These are phyloP conservation scores for Chaetomium fimeti DNA, from an alignment of 495 filamentous ascomycete genomes.

Conservation along the genomic window DNA sequence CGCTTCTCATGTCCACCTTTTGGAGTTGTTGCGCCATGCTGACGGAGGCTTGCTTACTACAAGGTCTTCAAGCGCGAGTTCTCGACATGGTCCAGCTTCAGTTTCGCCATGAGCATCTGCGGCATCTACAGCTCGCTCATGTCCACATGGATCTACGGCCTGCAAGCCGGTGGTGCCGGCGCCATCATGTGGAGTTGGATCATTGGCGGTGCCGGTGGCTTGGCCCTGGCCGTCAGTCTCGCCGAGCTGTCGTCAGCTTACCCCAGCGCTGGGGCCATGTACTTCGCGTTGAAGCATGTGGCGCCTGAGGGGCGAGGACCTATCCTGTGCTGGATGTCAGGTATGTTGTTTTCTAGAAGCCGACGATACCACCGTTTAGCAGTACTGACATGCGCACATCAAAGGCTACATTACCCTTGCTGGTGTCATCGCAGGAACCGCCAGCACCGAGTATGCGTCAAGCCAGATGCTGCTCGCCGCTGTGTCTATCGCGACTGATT, in stretches of 20 bases:
- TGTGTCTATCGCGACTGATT: conserved; percentile 59
- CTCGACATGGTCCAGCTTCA: conserved; percentile 60
- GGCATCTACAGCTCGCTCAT: conserved; percentile 61
- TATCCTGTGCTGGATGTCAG: conserved; percentile 50
- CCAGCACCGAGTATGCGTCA: conserved; percentile 65
- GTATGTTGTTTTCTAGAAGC: conserved; percentile 9
- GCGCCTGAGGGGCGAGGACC: conserved; percentile 45
- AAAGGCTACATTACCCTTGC: conserved; percentile 66
- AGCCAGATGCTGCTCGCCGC: conserved; percentile 67
- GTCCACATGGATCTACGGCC: conserved; percentile 61
- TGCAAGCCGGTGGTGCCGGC: conserved; percentile 59
- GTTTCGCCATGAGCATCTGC: conserved; percentile 62
- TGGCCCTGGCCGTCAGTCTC: conserved; percentile 60
- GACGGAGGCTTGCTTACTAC: neutral
- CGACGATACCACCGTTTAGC: neutral
- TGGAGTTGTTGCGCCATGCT: neutral
- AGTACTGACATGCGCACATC: neutral
- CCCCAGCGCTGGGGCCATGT: conserved; percentile 57
- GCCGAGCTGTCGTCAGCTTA: conserved; percentile 60
- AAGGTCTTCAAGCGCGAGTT: conserved; percentile 66
- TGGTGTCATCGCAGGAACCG: conserved; percentile 63
- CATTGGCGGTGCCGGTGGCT: conserved; percentile 60
- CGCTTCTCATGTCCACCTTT: neutral
- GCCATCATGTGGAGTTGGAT: conserved; percentile 66
- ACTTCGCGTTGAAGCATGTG: conserved; percentile 49